These are phyloP conservation scores for Penicillium sp. DNA, from an alignment of 2,329 filamentous ascomycete species.

Conservation along the genomic window DNA sequence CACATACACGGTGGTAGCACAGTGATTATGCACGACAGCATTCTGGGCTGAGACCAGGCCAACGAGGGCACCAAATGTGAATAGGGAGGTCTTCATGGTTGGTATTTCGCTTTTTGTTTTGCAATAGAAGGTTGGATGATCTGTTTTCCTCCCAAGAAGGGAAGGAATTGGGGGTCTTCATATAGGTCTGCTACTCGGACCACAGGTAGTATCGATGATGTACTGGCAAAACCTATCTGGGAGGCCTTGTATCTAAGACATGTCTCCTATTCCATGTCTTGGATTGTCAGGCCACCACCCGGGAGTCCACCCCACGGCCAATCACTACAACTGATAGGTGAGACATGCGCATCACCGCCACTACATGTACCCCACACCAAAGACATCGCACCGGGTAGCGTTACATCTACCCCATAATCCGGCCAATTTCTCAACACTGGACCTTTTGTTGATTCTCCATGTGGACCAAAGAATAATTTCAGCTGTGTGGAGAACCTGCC, in stretches of 20 bases:
- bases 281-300: slow-evolving; percentile 17
- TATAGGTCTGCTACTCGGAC: slow-evolving; percentile 15
- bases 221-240: slow-evolving; percentile 2
- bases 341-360: slow-evolving; percentile 24
- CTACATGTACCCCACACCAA: slow-evolving; percentile 18
- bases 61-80: slow-evolving; percentile 19
- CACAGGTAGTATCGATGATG: slow-evolving; percentile 7
- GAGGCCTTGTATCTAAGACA: slow-evolving; percentile 21
- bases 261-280: slow-evolving; percentile 15
- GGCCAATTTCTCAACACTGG: slow-evolving; percentile 1
- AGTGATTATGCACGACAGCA: slow-evolving; percentile 25
- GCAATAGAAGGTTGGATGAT: slow-evolving; percentile 7
- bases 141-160: slow-evolving; percentile 4
- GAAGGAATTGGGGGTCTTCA: slow-evolving; percentile 14
- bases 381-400: slow-evolving; percentile 9
- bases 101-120: slow-evolving; percentile 9
- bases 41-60: slow-evolving; percentile 24
- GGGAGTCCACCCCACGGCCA: slow-evolving; percentile 9
- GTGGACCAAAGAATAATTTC: slow-evolving; percentile 7
- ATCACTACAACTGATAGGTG: slow-evolving; percentile 15
- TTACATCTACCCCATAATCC: slow-evolving; percentile 12
- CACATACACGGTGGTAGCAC: slow-evolving; percentile 21
- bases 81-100: slow-evolving; percentile 21
- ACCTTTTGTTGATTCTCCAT: slow-evolving; percentile 8
- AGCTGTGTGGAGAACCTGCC: slow-evolving; percentile 4